Base-by-base conservation (phyloP, 371 early-diverging fungal species). In the Rhizopus sp. region DNA sequence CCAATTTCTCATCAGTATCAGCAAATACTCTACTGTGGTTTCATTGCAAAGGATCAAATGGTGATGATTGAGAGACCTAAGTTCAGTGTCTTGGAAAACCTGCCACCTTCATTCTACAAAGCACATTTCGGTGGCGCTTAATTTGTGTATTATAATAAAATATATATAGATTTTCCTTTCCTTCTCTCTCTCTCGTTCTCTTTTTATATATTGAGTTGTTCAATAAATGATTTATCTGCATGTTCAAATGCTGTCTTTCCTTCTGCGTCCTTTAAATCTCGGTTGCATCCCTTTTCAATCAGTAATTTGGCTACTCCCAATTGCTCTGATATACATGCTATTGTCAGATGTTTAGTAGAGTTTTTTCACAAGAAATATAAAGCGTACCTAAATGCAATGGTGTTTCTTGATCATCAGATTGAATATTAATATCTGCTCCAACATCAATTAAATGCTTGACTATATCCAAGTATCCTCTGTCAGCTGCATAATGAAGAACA, bases 11-110 rank as follows among this genome's bases (percentile, higher is more conserved):
- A 83, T 68, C 85, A 91, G 62, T 96, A 89, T 78, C 88, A 91
- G 59, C 88, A 89, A 42, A 70, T 94, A 57, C 83, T 96, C 83
- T 83, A 70, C 60, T 81, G 86, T 58, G 88, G 80, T 53, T 92
- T 89, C 61, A 47, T 90, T 35, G 88, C 73, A 38, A 72, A 71
- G 31, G 77, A 88, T 68, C 87, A 90, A 57, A 75, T 94, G 78
- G 87, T 91, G 0, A 87, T 90, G 42, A 85, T 94, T 16, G 96
- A 96, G 73, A 77, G 94, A 64, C 93, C 95, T 12, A 84, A 87
- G 66, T 75, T 88, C 64, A 84, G 85, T 53, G 88, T 94, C 37
- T 69, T 93, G 55, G 86, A 87, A 57, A 83, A 81, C 41, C 62
- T 96, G 60, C 94, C 93, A 40, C 85, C 88, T 40, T 91, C 89